These are phyloP conservation scores for Botryosphaeria dothidea DNA, from an alignment of 2,329 filamentous ascomycete genomes.

Conservation along the genomic window DNA sequence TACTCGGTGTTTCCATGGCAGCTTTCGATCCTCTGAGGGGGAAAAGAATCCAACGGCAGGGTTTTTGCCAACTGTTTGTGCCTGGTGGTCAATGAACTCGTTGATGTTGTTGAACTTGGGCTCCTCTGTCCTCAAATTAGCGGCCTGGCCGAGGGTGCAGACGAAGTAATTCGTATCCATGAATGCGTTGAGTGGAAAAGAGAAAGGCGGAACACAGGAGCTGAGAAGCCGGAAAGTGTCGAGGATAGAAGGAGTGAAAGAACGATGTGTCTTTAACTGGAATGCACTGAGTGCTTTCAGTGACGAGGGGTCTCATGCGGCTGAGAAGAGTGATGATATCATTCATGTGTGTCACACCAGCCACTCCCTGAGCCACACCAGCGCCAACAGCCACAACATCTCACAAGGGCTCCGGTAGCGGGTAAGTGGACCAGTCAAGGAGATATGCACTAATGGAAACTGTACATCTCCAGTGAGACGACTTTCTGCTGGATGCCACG, in stretches of 20 bases:
- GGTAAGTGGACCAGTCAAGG: too few relatives aligned
- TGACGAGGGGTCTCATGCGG: neutral
- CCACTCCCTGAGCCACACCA: too few relatives aligned
- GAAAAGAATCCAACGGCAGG: conserved; percentile 55
- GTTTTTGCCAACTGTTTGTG: conserved; percentile 35
- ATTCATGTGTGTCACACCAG: too few relatives aligned
- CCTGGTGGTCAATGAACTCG: conserved; percentile 41
- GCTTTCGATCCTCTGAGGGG: conserved; percentile 22
- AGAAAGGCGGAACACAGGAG: neutral
- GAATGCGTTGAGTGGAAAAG: neutral
- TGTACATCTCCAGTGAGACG: too few relatives aligned
- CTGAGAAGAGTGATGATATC: too few relatives aligned
- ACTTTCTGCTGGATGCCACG: too few relatives aligned
- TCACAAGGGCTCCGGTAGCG: too few relatives aligned
- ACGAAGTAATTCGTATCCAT: conserved; percentile 55
- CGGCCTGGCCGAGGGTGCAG: conserved; percentile 61
- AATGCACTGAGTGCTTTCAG: neutral
- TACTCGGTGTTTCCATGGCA: conserved; percentile 31
- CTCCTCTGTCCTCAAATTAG: conserved; percentile 32
- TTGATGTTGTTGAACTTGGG: conserved; percentile 25
- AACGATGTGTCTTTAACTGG: too few relatives aligned
- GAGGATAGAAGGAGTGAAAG: too few relatives aligned
- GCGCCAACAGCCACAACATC: too few relatives aligned
- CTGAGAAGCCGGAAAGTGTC: neutral
- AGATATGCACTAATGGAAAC: too few relatives aligned